These are phyloP conservation scores for Tulasnella calospora DNA, from an alignment of 768 basidiomycete species.

Conservation along the genomic window DNA sequence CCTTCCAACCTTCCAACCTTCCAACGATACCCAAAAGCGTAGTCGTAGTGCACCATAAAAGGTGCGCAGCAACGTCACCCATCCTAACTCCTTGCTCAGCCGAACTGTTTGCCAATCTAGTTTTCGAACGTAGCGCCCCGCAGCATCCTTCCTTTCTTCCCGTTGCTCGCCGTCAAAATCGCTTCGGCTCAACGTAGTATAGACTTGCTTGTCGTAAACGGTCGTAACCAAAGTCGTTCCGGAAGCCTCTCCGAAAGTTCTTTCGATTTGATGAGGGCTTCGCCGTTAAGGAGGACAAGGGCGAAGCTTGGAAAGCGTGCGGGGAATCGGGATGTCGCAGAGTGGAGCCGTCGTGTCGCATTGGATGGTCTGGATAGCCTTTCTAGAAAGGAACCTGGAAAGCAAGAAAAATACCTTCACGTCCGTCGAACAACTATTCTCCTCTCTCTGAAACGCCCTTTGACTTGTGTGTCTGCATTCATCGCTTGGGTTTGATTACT, in stretches of 20 bases:
- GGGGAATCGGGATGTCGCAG: slow-evolving; percentile 16
- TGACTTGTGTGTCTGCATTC: too few relatives aligned
- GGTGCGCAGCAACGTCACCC: not conserved
- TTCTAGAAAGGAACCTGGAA: too few relatives aligned
- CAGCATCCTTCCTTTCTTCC: not conserved
- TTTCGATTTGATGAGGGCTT: not conserved
- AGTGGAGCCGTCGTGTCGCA: not conserved
- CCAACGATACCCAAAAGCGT: too few relatives aligned
- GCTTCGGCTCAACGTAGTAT: too few relatives aligned
- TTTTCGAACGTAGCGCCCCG: not conserved
- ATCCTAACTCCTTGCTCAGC: not conserved
- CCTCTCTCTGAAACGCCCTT: too few relatives aligned
- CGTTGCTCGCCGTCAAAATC: not conserved
- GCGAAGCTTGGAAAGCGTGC: slow-evolving; percentile 17
- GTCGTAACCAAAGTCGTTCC: slow-evolving; percentile 28
- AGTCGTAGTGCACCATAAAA: not conserved
- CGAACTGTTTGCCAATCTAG: not conserved
- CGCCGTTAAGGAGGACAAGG: slow-evolving; percentile 24
- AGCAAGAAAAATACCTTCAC: too few relatives aligned
- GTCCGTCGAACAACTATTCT: too few relatives aligned
- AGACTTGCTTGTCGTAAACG: not conserved
- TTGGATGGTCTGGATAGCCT: slow-evolving; percentile 14
- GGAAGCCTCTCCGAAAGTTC: not conserved
- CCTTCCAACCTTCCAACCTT: not conserved
- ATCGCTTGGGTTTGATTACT: too few relatives aligned